Evolutionary conservation across 2,329 filamentous ascomycete genomes (phyloP).

Genomic region (Thelonectria rubi): DNA sequence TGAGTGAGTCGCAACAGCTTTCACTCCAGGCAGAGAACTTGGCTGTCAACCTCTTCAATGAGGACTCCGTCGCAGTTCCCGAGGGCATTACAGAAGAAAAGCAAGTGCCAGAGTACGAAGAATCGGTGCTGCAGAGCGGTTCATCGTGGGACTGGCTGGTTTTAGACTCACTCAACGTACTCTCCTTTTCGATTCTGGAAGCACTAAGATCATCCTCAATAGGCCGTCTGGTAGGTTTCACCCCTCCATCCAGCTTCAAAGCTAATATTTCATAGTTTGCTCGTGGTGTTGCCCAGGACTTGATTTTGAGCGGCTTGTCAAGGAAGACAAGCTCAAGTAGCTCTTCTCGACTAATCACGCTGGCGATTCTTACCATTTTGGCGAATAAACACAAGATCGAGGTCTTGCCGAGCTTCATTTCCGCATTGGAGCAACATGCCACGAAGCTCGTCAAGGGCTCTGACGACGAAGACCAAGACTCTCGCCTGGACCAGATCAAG

Average conservation of each 20-base stretch:
- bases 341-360: conserved; percentile 41
- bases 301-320: conserved; percentile 44
- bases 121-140: conserved; percentile 22
- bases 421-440: conserved; percentile 41
- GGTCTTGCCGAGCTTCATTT: conserved; percentile 40
- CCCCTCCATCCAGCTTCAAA: background rate
- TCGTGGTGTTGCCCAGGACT: conserved; percentile 47
- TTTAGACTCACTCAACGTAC: conserved; percentile 43
- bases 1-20: conserved; percentile 50
- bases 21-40: conserved; percentile 45
- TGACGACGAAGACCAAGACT: conserved; percentile 17
- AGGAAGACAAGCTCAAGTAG: conserved; percentile 16
- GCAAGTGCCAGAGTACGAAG: background rate
- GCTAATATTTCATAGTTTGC: conserved; percentile 46
- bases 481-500: conserved; percentile 41
- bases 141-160: conserved; percentile 48
- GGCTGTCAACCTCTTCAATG: conserved; percentile 51
- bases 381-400: conserved; percentile 57
- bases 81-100: conserved; percentile 20
- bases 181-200: conserved; percentile 53
- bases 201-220: conserved; percentile 48
- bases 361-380: conserved; percentile 52
- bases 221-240: conserved; percentile 46
- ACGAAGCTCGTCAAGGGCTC: conserved; percentile 29
- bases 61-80: conserved; percentile 40